Conservation (phyloP, 768 basidiomycete genomes). For the Galerina marginata region DNA sequence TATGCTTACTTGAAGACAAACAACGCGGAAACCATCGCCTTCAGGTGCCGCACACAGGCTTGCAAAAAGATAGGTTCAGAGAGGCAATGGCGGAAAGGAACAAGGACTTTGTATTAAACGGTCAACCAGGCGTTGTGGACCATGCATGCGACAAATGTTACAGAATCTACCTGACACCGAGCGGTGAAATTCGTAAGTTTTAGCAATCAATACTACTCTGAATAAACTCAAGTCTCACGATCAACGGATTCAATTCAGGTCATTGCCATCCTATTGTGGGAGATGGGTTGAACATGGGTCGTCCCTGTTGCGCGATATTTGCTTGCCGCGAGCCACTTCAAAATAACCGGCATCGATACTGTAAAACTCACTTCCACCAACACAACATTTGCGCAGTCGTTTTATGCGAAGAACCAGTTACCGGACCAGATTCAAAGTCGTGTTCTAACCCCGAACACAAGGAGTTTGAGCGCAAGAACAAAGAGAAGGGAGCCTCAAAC, state of each 20-base stretch:
- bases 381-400: no score
- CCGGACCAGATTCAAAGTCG: no score
- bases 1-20: constrained; percentile 30
- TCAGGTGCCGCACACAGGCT: constrained; percentile 28
- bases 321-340: constrained; percentile 10
- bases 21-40: constrained; percentile 11
- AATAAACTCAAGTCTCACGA: no score
- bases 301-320: constrained; percentile 18
- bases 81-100: constrained; percentile 32
- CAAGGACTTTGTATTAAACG: constrained; percentile 21
- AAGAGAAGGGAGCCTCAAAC: no score
- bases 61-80: constrained; percentile 30
- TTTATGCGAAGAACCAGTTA: no score
- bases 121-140: constrained; percentile 27
- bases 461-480: no score
- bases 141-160: constrained; percentile 34
- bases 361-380: constrained; percentile 4
- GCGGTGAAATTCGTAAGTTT: constrained; percentile 1
- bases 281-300: constrained; percentile 20
- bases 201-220: no score
- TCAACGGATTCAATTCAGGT: no score
- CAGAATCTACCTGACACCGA: constrained; percentile 10
- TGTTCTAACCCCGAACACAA: no score
- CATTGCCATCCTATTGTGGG: constrained; percentile 18
- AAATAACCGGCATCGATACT: constrained; percentile 19